Conservation (phyloP, 1,139 yeast genomes). For the Taphrina wiesneri region DNA sequence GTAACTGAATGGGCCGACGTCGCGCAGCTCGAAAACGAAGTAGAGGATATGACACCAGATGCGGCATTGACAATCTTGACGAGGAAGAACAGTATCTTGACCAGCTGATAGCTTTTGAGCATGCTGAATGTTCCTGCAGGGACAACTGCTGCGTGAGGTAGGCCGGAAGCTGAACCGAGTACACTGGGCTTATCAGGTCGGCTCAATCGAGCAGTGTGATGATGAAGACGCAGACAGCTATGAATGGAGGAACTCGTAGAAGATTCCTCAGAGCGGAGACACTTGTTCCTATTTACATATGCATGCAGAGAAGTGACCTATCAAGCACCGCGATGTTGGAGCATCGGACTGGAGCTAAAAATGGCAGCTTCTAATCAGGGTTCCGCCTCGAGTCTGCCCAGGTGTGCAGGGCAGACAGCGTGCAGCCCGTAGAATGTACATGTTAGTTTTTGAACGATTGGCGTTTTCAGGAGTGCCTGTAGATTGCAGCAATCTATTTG, state of each 20-base stretch:
- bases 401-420: neutral
- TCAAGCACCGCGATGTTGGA: too few species aligned
- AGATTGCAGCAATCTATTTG: neutral
- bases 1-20: constrained; percentile 21
- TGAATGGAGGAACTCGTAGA: too few species aligned
- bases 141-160: neutral
- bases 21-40: constrained; percentile 1
- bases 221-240: too few species aligned
- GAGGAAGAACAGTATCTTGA: neutral
- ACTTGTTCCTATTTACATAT: too few species aligned
- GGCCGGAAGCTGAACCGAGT: neutral
- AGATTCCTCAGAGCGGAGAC: too few species aligned
- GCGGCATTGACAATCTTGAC: neutral
- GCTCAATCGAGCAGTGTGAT: too few species aligned
- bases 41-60: constrained; percentile 2
- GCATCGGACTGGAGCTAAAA: neutral
- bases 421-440: neutral
- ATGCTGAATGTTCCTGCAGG: neutral
- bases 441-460: neutral
- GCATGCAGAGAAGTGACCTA: too few species aligned
- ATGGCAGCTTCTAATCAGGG: too few species aligned
- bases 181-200: too few species aligned
- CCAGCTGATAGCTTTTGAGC: neutral
- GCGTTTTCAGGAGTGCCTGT: neutral
- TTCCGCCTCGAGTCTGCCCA: too few species aligned